These are phyloP conservation scores for Lepidium didymum DNA, from an alignment of 345 rosid genomes.

Conservation along the genomic window DNA sequence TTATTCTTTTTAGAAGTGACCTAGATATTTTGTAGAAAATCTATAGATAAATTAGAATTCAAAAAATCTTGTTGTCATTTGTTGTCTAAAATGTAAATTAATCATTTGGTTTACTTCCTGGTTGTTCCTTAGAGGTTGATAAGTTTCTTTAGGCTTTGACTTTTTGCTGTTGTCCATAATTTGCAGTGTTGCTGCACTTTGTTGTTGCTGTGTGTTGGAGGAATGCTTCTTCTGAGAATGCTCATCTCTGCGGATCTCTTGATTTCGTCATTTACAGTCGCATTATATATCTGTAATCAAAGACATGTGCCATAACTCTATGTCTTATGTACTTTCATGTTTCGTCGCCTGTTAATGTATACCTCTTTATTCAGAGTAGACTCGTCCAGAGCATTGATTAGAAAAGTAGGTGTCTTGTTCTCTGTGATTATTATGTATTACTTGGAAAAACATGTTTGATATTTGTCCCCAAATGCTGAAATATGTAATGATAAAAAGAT, in stretches of 20 bases:
- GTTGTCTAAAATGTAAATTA: background rate
- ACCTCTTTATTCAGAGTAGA: slow-evolving; percentile 1
- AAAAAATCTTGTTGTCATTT: background rate
- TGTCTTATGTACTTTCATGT: slow-evolving; percentile 8
- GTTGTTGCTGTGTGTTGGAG: slow-evolving; percentile 44
- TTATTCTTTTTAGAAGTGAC: background rate
- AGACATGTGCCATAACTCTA: background rate
- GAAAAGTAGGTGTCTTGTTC: background rate
- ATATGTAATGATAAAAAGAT: too few relatives aligned
- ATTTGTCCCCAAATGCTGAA: background rate
- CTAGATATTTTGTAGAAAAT: background rate
- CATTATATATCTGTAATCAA: background rate
- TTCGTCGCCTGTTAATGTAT: background rate
- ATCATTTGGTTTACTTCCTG: too few relatives aligned
- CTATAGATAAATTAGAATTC: background rate
- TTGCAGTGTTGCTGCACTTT: slow-evolving; percentile 47
- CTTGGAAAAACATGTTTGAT: background rate
- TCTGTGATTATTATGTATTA: background rate
- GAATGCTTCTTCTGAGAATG: slow-evolving; percentile 39
- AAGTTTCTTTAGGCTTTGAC: too few relatives aligned
- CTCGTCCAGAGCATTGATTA: background rate
- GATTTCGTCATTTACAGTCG: background rate
- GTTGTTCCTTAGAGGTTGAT: too few relatives aligned
- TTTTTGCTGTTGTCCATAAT: background rate
- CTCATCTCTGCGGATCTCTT: background rate